Evolutionary conservation across 208 protist genomes (phyloP).

Genomic region (Wallacemonas sp.): DNA sequence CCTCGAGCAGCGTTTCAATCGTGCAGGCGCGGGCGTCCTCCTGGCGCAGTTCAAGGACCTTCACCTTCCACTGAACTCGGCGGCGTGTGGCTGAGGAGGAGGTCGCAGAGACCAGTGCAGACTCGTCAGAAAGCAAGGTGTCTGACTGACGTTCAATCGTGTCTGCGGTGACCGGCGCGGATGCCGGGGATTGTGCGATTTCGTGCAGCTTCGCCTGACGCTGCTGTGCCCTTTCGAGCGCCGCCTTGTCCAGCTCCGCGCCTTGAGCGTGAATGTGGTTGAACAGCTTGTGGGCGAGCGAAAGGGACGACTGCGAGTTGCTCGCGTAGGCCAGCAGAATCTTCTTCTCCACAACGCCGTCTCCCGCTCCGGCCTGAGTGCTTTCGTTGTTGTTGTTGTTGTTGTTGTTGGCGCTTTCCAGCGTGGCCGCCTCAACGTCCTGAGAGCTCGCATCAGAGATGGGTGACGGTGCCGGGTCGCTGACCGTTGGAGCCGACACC

Average conservation of each 20-base stretch:
- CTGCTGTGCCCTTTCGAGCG: not conserved
- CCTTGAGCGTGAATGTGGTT: conserved; percentile 17
- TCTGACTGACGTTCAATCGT: no score
- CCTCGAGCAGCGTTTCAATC: conserved; percentile 57
- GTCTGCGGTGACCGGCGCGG: no score
- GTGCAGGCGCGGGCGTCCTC: conserved; percentile 31
- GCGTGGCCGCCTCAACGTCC: not conserved
- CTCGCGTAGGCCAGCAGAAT: conserved; percentile 77
- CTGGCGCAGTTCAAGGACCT: conserved; percentile 14
- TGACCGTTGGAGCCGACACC: not conserved
- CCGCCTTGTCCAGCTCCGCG: not conserved
- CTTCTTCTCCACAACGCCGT: conserved; percentile 14
- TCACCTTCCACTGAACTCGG: not conserved
- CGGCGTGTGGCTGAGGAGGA: no score
- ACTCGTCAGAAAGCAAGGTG: no score
- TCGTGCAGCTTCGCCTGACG: no score
- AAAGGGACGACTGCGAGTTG: conserved; percentile 54
- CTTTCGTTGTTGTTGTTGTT: not conserved
- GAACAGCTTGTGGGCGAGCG: conserved; percentile 69
- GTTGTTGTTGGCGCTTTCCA: not conserved
- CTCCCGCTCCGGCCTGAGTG: not conserved
- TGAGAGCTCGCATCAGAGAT: not conserved
- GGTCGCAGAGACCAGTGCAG: no score
- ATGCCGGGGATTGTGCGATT: no score
- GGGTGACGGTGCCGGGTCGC: no score